Conservation (phyloP, 2,329 filamentous ascomycete genomes). For the Endothia cerciana region DNA sequence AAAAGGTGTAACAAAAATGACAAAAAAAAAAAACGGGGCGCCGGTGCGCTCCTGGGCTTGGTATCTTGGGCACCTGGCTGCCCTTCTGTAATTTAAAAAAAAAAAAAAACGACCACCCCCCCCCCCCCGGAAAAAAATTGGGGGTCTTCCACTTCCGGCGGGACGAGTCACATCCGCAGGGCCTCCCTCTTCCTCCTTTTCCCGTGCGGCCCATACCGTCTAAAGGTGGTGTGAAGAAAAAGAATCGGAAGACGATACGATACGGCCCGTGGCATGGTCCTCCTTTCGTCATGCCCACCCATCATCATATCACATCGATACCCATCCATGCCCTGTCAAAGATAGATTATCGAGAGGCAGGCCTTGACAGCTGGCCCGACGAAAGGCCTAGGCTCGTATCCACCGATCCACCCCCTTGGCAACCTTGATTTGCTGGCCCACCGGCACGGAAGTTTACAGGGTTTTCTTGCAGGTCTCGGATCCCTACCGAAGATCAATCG, state of each 20-base stretch:
- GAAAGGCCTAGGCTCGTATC: neutral
- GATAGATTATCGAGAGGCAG: neutral
- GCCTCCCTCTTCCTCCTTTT: neutral
- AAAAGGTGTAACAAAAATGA: too few relatives aligned
- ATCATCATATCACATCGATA: neutral
- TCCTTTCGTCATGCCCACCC: constrained; percentile 13
- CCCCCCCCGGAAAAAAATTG: too few relatives aligned
- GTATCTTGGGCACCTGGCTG: too few relatives aligned
- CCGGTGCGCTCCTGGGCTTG: too few relatives aligned
- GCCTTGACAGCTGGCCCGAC: neutral
- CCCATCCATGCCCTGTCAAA: neutral
- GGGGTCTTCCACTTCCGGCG: constrained; percentile 4
- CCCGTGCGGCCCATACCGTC: neutral
- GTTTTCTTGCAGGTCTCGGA: constrained; percentile 17
- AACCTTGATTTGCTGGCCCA: neutral
- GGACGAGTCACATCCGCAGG: neutral
- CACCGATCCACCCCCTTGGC: neutral
- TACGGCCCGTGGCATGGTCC: neutral
- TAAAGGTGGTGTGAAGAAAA: constrained; percentile 23
- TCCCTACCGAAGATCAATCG: constrained; percentile 23
- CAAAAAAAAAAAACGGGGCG: too few relatives aligned
- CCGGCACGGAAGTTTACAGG: neutral
- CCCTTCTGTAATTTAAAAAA: too few relatives aligned
- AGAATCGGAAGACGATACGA: constrained; percentile 20
- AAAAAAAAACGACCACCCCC: too few relatives aligned